Conservation (phyloP, 305 asterid genomes). For the Caryopteris hybrid region DNA sequence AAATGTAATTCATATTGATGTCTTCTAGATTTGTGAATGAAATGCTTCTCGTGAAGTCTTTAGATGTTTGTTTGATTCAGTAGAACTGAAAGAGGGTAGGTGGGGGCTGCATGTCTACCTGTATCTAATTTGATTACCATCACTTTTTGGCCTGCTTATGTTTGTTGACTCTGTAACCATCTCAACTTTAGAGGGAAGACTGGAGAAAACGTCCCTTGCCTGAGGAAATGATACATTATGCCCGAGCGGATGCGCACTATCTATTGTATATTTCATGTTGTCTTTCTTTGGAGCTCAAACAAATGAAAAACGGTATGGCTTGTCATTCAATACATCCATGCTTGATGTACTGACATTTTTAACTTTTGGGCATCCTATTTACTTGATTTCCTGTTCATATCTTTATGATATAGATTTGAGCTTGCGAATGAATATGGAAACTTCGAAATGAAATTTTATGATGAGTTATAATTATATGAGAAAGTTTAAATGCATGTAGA, state of each 20-base stretch:
- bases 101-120: background rate
- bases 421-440: background rate
- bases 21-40: background rate
- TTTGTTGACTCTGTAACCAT: conserved; percentile 17
- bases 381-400: background rate
- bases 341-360: background rate
- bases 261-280: conserved; percentile 59
- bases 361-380: background rate
- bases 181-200: conserved; percentile 77
- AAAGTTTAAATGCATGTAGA: background rate
- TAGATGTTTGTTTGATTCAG: background rate
- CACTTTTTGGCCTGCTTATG: conserved; percentile 13
- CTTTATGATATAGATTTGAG: background rate
- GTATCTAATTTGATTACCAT: background rate
- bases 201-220: conserved; percentile 97
- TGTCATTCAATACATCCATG: background rate
- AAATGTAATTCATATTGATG: background rate
- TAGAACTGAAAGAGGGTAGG: background rate
- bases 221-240: conserved; percentile 82
- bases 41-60: background rate
- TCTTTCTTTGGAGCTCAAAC: conserved; percentile 72
- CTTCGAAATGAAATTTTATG: background rate
- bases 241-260: conserved; percentile 82
- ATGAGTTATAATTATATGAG: background rate
- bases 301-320: conserved; percentile 52